Percentiles rank a stretch among this genome's conserved stretches.
phyloP scores from a whole-genome alignment of 2,329 filamentous ascomycete species.

The Gyromitra esculenta region DNA sequence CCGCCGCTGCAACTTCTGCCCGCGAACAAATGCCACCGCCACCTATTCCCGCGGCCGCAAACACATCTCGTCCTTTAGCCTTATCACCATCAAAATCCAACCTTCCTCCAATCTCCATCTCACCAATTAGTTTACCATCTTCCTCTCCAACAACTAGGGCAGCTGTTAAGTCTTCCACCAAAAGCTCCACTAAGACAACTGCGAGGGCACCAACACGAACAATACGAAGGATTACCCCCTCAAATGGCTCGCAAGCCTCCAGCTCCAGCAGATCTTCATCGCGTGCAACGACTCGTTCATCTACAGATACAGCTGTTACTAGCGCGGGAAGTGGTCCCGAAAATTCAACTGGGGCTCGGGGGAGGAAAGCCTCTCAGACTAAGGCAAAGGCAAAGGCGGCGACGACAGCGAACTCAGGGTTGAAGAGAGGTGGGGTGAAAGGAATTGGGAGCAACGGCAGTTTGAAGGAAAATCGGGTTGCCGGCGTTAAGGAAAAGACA shows the following conservation, averaged over 20 bases:
- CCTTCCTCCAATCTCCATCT: constrained; percentile 34
- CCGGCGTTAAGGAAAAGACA: constrained; percentile 51
- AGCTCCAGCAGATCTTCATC: constrained; percentile 45
- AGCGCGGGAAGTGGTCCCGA: constrained; percentile 33
- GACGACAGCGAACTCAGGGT: constrained; percentile 20
- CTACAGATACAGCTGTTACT: constrained; percentile 49
- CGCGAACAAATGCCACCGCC: constrained; percentile 53
- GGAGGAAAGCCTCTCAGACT: constrained; percentile 40
- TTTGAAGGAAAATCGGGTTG: constrained; percentile 55
- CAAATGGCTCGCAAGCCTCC: constrained; percentile 35
- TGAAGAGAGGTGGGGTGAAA: constrained; percentile 49
- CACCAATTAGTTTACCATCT: constrained; percentile 26
- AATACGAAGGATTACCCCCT: constrained; percentile 41
- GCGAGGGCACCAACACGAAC: constrained; percentile 30
- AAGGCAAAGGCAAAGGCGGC: constrained; percentile 38
- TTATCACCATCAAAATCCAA: constrained; percentile 48
- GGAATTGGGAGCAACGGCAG: constrained; percentile 52
- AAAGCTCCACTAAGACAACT: constrained; percentile 8
- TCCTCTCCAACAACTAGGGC: constrained; percentile 27
- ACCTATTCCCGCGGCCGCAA: constrained; percentile 37
- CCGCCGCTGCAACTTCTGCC: constrained; percentile 22
- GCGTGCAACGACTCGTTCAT: constrained; percentile 52
- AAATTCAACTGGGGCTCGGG: constrained; percentile 23
- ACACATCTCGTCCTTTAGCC: constrained; percentile 34
- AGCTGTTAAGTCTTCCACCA: constrained; percentile 15